Percentiles rank a stretch among this genome's conserved stretches.
phyloP scores from a whole-genome alignment of 1,139 yeast genomes.

The Sugiyamaella xylanicola region DNA sequence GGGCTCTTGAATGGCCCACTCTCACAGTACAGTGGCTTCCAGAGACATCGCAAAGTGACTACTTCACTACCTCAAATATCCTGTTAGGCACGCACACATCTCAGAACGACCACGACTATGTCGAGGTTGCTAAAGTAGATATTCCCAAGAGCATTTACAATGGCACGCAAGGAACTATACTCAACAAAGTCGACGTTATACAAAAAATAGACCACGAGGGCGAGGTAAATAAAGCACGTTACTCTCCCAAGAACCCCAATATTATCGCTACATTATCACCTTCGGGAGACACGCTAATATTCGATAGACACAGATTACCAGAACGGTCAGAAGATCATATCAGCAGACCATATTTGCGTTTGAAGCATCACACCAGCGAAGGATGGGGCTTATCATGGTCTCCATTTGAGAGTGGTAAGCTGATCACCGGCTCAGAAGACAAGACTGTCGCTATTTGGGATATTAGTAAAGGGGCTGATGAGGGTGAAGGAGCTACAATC shows the following conservation, averaged over 20 bases:
- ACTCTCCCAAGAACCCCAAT: slow-evolving; percentile 70
- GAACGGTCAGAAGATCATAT: slow-evolving; percentile 30
- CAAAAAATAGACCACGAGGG: slow-evolving; percentile 52
- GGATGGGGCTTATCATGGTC: slow-evolving; percentile 79
- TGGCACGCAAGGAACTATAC: slow-evolving; percentile 30
- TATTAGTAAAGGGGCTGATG: slow-evolving; percentile 15
- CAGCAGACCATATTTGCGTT: slow-evolving; percentile 34
- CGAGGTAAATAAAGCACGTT: slow-evolving; percentile 74
- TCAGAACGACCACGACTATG: slow-evolving; percentile 70
- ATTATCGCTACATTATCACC: slow-evolving; percentile 79
- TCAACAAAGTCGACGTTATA: slow-evolving; percentile 52
- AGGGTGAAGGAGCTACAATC: slow-evolving; percentile 19
- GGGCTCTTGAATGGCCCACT: slow-evolving; percentile 61
- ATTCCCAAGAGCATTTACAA: slow-evolving; percentile 52
- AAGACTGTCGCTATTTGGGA: slow-evolving; percentile 72
- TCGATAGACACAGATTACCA: slow-evolving; percentile 48
- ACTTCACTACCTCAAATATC: slow-evolving; percentile 43
- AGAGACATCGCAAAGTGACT: slow-evolving; percentile 31
- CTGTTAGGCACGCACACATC: slow-evolving; percentile 85
- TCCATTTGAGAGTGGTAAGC: slow-evolving; percentile 35
- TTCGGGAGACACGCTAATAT: slow-evolving; percentile 69
- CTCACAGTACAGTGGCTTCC: slow-evolving; percentile 47
- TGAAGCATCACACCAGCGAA: slow-evolving; percentile 63
- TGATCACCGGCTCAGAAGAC: slow-evolving; percentile 73
- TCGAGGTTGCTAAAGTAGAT: slow-evolving; percentile 74